These are phyloP conservation scores for Beta vulgaris DNA, from an alignment of 148 eudicot species.

Conservation along the genomic window DNA sequence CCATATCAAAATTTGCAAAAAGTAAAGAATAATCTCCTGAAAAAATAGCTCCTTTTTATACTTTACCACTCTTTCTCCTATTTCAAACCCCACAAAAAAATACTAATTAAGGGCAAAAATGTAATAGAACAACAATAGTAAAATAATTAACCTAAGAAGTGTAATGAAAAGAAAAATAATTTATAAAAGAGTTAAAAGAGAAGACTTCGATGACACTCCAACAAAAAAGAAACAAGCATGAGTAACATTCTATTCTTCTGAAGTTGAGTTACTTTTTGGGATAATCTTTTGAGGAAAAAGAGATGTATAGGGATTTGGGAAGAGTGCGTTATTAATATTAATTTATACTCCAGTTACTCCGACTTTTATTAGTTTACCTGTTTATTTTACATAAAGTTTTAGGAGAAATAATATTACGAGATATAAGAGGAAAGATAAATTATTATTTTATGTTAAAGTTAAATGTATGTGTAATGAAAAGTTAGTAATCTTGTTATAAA, in stretches of 20 bases:
- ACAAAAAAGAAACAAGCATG: background rate
- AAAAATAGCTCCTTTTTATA: background rate
- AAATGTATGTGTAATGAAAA: too few relatives aligned
- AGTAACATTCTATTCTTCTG: slow-evolving; percentile 14
- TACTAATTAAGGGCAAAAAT: background rate
- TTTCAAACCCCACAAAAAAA: background rate
- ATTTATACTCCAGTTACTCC: too few relatives aligned
- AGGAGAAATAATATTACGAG: too few relatives aligned
- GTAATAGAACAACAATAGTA: background rate
- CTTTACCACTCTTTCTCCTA: background rate
- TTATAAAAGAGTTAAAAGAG: background rate
- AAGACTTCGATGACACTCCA: slow-evolving; percentile 30
- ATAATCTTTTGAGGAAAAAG: slow-evolving; percentile 6
- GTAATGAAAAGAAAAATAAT: background rate
- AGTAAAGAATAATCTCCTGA: background rate
- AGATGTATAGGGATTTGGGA: slow-evolving; percentile 23
- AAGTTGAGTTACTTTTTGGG: background rate
- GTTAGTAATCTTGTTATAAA: too few relatives aligned
- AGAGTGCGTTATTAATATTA: background rate
- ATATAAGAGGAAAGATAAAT: too few relatives aligned
- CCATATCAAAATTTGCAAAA: background rate
- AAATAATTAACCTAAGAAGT: background rate
- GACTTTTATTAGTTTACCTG: too few relatives aligned
- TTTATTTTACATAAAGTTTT: too few relatives aligned
- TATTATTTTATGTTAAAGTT: too few relatives aligned